Evolutionary conservation across 1,284 basidiomycete species (phyloP), one percentile per base, ranked within the genome.

Genomic region (Papiliotrema terrestris): DNA sequence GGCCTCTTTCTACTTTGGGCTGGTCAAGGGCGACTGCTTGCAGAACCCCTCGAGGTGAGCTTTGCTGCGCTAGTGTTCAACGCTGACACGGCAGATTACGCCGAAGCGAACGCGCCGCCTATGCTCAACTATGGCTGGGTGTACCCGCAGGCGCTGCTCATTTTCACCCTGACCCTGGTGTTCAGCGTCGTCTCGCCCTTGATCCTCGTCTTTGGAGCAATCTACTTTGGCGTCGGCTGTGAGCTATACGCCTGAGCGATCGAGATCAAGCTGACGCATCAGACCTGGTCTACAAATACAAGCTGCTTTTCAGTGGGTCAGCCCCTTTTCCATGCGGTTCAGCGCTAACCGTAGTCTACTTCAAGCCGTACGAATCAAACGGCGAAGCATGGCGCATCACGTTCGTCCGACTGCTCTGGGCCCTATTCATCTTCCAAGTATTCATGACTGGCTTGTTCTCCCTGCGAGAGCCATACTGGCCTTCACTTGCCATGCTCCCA

Each of bases 391-490:
- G 94, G 93, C 91, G 91, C 0, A 85, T 92, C 65, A 92, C 91
- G 0, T 93, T 91, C 69, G 81, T 84, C 19, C 87, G 92, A 22
- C 83, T 94, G 29, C 85, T 92, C 32, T 91, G 89, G 88, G 89
- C 88, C 44, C 83, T 94, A 50, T 71, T 92, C 69, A 87, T 93
- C 55, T 93, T 92, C 80, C 80, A 81, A 59, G 71, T 91, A 32
- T 95, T 96, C 80, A 94, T 95, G 91, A 88, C 86, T 39, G 93
- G 92, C 42, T 87, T 97, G 59, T 95, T 98, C 80, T 87, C 88
- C 15, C 82, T 97, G 3, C 65, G 52, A 80, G 86, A 57, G 83
- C 91, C 74, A 84, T 87, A 39, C 86, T 86, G 68, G 78, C 90
- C 60, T 80, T 89, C 67, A 82, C 88, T n/a, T 82, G 85, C 14